phyloP scores from a whole-genome alignment of 2,329 filamentous ascomycete genomes.

The Colletotrichum gloeosporioides region DNA sequence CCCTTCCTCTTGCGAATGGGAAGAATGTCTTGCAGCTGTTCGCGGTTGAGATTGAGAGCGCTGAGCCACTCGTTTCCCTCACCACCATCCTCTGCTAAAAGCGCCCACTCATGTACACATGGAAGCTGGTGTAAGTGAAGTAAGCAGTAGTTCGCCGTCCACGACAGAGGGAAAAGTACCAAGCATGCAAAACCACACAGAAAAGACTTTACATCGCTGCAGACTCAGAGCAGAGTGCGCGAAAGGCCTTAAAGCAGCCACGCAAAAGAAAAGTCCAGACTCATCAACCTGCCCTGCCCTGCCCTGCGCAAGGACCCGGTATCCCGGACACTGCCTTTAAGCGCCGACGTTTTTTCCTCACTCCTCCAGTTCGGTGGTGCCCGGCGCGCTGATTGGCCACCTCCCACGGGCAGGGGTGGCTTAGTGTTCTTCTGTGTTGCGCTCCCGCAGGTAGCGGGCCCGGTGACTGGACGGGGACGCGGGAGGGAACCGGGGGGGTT shows the following conservation, averaged over 20 bases:
- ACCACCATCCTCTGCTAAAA: neutral
- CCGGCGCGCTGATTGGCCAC: neutral
- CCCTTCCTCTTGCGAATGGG: neutral
- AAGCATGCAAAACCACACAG: neutral
- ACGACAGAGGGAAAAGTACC: neutral
- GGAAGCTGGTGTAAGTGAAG: neutral
- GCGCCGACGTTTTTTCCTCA: neutral
- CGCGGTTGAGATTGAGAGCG: neutral
- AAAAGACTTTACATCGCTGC: neutral
- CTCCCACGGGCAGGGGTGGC: neutral
- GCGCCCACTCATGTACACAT: neutral
- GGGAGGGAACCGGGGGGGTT: neutral
- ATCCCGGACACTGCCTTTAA: conserved; percentile 23
- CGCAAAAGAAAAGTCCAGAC: neutral
- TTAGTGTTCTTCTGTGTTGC: neutral
- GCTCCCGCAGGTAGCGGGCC: neutral
- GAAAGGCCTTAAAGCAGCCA: neutral
- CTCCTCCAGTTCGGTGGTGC: neutral
- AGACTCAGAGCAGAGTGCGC: neutral
- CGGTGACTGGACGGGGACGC: neutral
- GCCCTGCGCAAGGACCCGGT: conserved; percentile 8
- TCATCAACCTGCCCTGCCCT: neutral
- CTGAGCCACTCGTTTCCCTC: neutral
- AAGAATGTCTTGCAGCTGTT: neutral
- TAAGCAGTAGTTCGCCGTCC: neutral